Evolutionary conservation across 176 grass and related monocot genomes (phyloP).

Genomic region (Musa schizocarpa): DNA sequence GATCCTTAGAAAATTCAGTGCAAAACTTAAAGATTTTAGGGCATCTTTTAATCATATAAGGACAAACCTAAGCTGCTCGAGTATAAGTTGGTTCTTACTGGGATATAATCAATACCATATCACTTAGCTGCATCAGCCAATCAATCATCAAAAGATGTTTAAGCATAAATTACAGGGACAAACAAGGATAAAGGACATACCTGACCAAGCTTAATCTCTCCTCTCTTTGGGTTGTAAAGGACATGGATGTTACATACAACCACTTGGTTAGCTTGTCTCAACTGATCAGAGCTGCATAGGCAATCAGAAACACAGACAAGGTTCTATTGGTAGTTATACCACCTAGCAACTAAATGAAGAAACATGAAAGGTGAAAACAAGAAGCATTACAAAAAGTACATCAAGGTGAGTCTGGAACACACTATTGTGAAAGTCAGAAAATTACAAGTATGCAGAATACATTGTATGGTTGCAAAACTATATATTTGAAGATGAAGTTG

Average conservation of each 20-base stretch:
- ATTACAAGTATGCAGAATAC: background rate
- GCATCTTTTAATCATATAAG: background rate
- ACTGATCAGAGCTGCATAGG: slow-evolving; percentile 34
- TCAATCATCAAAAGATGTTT: background rate
- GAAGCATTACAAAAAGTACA: background rate
- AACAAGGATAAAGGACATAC: slow-evolving; percentile 23
- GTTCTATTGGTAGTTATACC: background rate
- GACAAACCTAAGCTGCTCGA: background rate
- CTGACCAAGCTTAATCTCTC: slow-evolving; percentile 94
- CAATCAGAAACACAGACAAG: slow-evolving; percentile 1
- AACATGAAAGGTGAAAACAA: background rate
- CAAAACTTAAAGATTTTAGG: background rate
- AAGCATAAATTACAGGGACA: background rate
- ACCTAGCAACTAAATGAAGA: background rate
- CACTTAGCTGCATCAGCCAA: background rate
- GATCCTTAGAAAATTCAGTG: background rate
- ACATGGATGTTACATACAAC: slow-evolving; percentile 86
- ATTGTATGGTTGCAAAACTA: too few relatives aligned
- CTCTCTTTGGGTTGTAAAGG: slow-evolving; percentile 96
- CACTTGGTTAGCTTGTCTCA: slow-evolving; percentile 41
- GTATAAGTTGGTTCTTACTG: background rate
- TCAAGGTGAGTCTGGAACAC: background rate
- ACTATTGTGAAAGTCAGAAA: background rate
- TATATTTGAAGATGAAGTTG: too few relatives aligned
- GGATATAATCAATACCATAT: background rate